Evolutionary conservation across 768 basidiomycete species (phyloP).

Genomic region (Termitomyces bulborhizus): DNA sequence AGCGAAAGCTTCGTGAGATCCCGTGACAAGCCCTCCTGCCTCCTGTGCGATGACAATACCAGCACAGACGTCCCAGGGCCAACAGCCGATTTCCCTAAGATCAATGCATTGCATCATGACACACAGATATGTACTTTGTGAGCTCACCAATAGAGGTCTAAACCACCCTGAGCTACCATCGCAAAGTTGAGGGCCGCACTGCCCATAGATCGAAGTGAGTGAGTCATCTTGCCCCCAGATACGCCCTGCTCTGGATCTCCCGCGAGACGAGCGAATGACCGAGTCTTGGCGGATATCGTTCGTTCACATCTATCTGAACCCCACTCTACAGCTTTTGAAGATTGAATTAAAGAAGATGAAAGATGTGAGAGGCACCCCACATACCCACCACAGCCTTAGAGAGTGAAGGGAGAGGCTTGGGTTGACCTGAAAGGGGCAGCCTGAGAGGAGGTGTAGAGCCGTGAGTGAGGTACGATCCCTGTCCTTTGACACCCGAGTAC

Average conservation of each 20-base stretch:
- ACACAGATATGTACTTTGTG: neutral
- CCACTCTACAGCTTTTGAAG: slow-evolving; percentile 72
- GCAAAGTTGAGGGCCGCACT: slow-evolving; percentile 81
- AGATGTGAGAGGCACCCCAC: slow-evolving; percentile 2
- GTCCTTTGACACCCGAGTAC: slow-evolving; percentile 77
- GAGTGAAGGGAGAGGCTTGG: slow-evolving; percentile 60
- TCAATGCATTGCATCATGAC: neutral
- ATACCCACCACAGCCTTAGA: slow-evolving; percentile 67
- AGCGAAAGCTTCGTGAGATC: slow-evolving; percentile 47
- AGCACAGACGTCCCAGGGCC: slow-evolving; percentile 89
- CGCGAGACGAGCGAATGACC: slow-evolving; percentile 69
- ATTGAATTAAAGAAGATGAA: neutral
- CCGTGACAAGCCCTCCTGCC: slow-evolving; percentile 77
- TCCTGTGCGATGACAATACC: slow-evolving; percentile 90
- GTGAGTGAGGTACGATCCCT: slow-evolving; percentile 71
- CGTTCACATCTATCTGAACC: slow-evolving; percentile 65
- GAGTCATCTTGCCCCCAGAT: slow-evolving; percentile 74
- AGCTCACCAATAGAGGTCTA: slow-evolving; percentile 82
- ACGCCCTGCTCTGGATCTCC: slow-evolving; percentile 62
- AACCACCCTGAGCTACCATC: slow-evolving; percentile 81
- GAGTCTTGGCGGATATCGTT: slow-evolving; percentile 50
- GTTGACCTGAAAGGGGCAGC: slow-evolving; percentile 57
- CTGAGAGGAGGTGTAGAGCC: slow-evolving; percentile 36
- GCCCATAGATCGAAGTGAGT: slow-evolving; percentile 77
- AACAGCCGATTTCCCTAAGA: slow-evolving; percentile 73